These are phyloP conservation scores for Podospora comata DNA, from an alignment of 495 filamentous ascomycete species.

Conservation along the genomic window DNA sequence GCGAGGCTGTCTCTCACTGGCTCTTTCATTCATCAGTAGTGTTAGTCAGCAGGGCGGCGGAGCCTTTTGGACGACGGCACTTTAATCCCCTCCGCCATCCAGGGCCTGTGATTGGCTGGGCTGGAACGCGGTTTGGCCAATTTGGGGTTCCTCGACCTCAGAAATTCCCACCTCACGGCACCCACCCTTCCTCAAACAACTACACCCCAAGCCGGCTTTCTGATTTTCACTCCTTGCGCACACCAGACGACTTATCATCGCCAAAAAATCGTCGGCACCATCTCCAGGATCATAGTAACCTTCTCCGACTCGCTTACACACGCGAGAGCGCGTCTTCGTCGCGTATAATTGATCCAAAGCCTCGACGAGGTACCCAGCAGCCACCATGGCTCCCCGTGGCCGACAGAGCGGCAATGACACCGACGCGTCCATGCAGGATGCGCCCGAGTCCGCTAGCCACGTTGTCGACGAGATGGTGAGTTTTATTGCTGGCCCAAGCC, in stretches of 20 bases:
- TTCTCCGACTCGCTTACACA: constrained; percentile 9
- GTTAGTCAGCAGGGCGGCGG: not conserved
- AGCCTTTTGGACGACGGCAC: not conserved
- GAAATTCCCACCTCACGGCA: constrained; percentile 34
- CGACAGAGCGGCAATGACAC: constrained; percentile 48
- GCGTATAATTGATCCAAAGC: constrained; percentile 40
- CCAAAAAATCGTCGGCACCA: constrained; percentile 14
- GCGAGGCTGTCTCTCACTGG: not conserved
- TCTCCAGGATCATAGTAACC: not conserved
- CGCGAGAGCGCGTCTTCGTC: constrained; percentile 36
- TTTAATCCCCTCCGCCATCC: constrained; percentile 24
- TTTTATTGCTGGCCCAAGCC: constrained; percentile 4
- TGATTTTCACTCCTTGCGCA: constrained; percentile 20
- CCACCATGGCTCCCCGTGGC: constrained; percentile 59
- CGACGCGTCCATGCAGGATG: constrained; percentile 60
- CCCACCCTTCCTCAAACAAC: constrained; percentile 33
- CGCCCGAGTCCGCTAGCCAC: constrained; percentile 46
- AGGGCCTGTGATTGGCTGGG: constrained; percentile 31
- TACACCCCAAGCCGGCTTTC: constrained; percentile 13
- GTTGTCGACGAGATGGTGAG: constrained; percentile 49
- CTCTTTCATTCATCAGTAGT: too few species aligned
- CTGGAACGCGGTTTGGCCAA: constrained; percentile 32
- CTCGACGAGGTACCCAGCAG: constrained; percentile 11
- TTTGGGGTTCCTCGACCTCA: constrained; percentile 33
- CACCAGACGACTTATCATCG: constrained; percentile 28